Evolutionary conservation across 495 filamentous ascomycete species (phyloP).

Genomic region (Platismatia glauca): DNA sequence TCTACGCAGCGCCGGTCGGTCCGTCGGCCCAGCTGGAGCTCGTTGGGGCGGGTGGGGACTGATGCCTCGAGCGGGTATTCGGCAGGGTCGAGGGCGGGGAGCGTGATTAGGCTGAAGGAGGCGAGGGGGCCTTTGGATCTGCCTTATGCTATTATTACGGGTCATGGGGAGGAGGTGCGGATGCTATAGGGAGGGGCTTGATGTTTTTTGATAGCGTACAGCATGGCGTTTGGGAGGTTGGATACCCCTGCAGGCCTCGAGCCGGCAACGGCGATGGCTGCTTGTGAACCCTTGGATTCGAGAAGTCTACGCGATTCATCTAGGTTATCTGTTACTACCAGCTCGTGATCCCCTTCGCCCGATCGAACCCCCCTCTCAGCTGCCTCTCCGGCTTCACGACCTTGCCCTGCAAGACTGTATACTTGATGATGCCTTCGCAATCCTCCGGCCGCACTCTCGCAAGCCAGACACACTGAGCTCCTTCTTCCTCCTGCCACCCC

Average conservation of each 20-base stretch:
- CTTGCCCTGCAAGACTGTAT: conserved; percentile 87
- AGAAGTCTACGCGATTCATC: neutral
- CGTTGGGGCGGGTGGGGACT: conserved; percentile 33
- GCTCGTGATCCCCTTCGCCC: conserved; percentile 67
- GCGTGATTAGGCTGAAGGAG: conserved; percentile 40
- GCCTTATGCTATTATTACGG: conserved; percentile 34
- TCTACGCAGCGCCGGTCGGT: conserved; percentile 25
- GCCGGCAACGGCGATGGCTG: neutral
- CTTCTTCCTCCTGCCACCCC: conserved; percentile 41
- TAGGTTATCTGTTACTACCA: conserved; percentile 48
- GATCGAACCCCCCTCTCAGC: conserved; percentile 84
- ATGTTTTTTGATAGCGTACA: conserved; percentile 11
- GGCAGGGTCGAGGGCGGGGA: conserved; percentile 32
- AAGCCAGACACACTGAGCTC: conserved; percentile 88
- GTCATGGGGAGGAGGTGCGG: neutral
- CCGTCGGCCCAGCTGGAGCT: conserved; percentile 33
- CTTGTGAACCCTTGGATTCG: neutral
- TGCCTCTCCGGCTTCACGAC: conserved; percentile 79
- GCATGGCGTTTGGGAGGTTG: conserved; percentile 18
- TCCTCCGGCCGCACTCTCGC: conserved; percentile 83
- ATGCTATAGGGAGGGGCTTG: neutral
- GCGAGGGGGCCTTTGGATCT: conserved; percentile 33
- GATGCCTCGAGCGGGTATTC: conserved; percentile 25
- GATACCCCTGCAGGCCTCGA: neutral
- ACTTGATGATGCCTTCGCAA: conserved; percentile 86